Evolutionary conservation across 306 rosid species (phyloP), one percentile per base, ranked within the genome.

Genomic region (Casuarina equisetifolia): DNA sequence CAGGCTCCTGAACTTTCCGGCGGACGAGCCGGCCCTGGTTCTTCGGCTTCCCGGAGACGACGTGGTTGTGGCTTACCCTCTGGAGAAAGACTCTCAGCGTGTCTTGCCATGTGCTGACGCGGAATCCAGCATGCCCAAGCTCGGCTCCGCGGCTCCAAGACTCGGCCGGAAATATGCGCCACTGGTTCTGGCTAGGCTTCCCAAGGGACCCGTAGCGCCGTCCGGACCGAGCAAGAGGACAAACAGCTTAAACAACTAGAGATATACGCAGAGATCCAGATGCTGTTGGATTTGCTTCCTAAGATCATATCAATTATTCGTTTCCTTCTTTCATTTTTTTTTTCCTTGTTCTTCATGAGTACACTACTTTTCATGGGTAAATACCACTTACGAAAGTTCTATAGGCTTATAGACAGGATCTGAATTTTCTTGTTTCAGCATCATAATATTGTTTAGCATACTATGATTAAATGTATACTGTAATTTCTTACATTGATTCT

Each of bases 221-320:
- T 87, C 97, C 17, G 99, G 80, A 52, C 97, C 97, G 55, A 88
- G 97, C 92, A 67, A 46, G 79, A 70, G 90, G 74, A 76, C 2
- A 42, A 1, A 66, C 50, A 10, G 42, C 70, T 0, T 0, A 0
- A 40, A 42, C 3, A 66, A 66, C 71, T 66, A 66, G 71, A 40
- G 0, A 3, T 39, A 10, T 38, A 48, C 25, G 5, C 64, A 55
- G 35, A 55, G 62, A 0, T 55, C 36, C 4, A 19, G 35, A 62
- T 11, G 15, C 12, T 4, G 0, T 36, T 36, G 44, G 44, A 38
- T 36, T 61, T 2, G 9, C 9, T 61, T 4, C 13, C 36, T 13
- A 7, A 7, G 5, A 13, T 10, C 13, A 32, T 36, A 4, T 11
- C 36, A 35, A 6, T 2, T 35, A 4, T 35, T 62, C 6, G 13